Evolutionary conservation across 192 early-diverging fungal genomes (phyloP).

Genomic region (Coemansia sp.): DNA sequence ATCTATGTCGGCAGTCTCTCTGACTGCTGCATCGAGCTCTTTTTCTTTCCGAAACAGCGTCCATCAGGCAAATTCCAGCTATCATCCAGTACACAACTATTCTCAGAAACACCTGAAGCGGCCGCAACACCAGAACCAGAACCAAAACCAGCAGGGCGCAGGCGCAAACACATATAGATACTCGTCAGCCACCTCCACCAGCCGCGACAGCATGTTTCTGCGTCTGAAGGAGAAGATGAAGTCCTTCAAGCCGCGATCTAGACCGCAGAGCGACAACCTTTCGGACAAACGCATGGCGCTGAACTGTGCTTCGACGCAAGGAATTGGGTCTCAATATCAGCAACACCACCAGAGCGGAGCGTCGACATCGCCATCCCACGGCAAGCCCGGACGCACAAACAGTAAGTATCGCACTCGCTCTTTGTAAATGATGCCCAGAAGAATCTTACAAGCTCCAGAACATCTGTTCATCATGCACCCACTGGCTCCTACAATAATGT

Average conservation of each 20-base stretch:
- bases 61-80: constrained; percentile 15
- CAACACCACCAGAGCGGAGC: constrained; percentile 4
- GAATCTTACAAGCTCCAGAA: background rate
- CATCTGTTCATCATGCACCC: background rate
- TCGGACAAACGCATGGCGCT: constrained; percentile 22
- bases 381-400: constrained; percentile 19
- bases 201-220: constrained; percentile 54
- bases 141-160: constrained; percentile 10
- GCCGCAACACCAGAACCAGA: constrained; percentile 6
- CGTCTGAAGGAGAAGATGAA: constrained; percentile 54
- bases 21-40: constrained; percentile 40
- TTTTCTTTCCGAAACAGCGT: constrained; percentile 49
- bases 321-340: background rate
- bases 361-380: constrained; percentile 23
- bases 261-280: constrained; percentile 49
- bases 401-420: constrained; percentile 28
- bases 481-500: background rate
- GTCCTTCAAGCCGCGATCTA: constrained; percentile 42
- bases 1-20: constrained; percentile 38
- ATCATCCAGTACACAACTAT: constrained; percentile 17
- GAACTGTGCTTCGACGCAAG: constrained; percentile 4
- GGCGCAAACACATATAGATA: constrained; percentile 22
- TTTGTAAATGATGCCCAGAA: background rate
- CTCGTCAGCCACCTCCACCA: constrained; percentile 31
- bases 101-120: constrained; percentile 11